Evolutionary conservation across 768 basidiomycete species (phyloP).

Genomic region (Hygrocybe coccinea): DNA sequence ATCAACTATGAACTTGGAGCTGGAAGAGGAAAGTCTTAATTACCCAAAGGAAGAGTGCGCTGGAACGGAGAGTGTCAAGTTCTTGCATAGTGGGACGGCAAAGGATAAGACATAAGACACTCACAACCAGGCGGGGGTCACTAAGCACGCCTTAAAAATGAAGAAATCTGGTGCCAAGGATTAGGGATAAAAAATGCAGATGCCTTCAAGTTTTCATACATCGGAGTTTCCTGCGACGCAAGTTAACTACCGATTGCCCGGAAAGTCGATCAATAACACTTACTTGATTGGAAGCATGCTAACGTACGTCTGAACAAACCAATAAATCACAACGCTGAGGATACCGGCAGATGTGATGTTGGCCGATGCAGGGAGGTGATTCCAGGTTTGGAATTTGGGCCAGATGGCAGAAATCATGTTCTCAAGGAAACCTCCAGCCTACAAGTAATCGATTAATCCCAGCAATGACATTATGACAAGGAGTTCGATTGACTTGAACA

Average conservation of each 20-base stretch:
- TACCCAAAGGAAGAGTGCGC: slow-evolving; percentile 9
- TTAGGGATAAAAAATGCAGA: not conserved
- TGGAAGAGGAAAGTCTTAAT: not conserved
- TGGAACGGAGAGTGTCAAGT: not conserved
- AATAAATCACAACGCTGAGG: slow-evolving; percentile 8
- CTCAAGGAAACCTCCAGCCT: slow-evolving; percentile 9
- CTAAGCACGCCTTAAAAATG: slow-evolving; percentile 7
- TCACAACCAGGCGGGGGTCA: slow-evolving; percentile 7
- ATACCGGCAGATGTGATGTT: slow-evolving; percentile 9
- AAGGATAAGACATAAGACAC: not conserved
- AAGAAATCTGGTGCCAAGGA: slow-evolving; percentile 1
- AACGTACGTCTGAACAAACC: slow-evolving; percentile 7
- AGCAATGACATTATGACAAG: no score
- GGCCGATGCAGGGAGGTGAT: slow-evolving; percentile 7
- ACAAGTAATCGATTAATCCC: not conserved
- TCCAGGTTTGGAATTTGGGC: slow-evolving; percentile 9
- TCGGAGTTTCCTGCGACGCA: slow-evolving; percentile 6
- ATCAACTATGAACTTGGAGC: not conserved
- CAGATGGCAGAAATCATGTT: slow-evolving; percentile 10
- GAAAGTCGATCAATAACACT: not conserved
- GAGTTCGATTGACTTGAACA: slow-evolving; percentile 3
- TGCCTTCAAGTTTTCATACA: not conserved
- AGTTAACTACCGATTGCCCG: not conserved
- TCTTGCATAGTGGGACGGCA: not conserved
- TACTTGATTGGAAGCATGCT: slow-evolving; percentile 9